Base-by-base conservation (phyloP, 163 green algal genomes). In the Coccomyxa subellipsoidea region DNA sequence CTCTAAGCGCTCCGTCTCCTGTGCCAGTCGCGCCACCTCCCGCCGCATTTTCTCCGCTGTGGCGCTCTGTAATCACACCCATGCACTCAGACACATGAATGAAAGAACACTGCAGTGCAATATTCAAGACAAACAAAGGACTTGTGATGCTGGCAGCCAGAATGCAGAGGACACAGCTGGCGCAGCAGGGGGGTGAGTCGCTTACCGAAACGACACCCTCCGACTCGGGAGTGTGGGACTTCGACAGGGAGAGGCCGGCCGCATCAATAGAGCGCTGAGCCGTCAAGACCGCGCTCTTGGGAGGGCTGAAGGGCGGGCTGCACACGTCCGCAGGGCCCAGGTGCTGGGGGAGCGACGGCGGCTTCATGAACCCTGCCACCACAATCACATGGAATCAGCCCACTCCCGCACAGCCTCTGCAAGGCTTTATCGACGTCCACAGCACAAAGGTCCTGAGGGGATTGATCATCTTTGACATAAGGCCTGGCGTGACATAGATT, bases 1-100 rank as follows among this genome's bases (percentile, higher is more conserved):
- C 23, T 85, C 76, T 38, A 85, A 69, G 29, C 81, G 76, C 32
- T 85, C 81, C 15, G 75, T 69, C 76, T 85, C 81, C 18, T 31
- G 59, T 9, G 66, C 27, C 66, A 85, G 81, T 10, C 81, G 81
- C 9, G 76, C 81, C 32, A 70, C 59, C 76, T 85, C 81, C 54
- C 76, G 59, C n/a, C 71, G 59, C 76, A 85, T 29, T 54, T 81
- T 81, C 59, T 85, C 81, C 1, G 32, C 38, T 29, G 38, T 66
- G 4, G 75, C 53, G 12, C 32, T 75, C 70, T 78, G 79, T 38
- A 79, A 39, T 9, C 54, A 35, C 32, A 9, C 25, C 72, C 21
- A 76, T n/a, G n/a, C n/a, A n/a, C n/a, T n/a, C n/a, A n/a, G n/a
- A n/a, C n/a, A n/a, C n/a, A n/a, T n/a, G n/a, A n/a, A n/a, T n/a